phyloP scores from a whole-genome alignment of 2,329 filamentous ascomycete species.

The Monilinia aucupariae region DNA sequence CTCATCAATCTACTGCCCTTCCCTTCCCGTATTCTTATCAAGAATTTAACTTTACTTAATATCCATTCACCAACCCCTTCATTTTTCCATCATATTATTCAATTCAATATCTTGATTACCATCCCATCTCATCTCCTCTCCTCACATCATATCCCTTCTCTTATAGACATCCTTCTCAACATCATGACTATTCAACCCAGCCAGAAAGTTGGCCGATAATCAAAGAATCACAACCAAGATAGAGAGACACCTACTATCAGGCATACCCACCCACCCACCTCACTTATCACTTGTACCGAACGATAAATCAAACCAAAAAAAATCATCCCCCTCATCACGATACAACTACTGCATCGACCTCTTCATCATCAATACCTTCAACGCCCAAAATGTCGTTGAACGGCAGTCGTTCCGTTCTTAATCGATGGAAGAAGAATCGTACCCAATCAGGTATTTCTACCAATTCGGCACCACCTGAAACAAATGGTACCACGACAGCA shows the following conservation, averaged over 20 bases:
- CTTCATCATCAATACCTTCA: background rate
- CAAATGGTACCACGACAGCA: background rate
- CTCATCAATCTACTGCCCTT: background rate
- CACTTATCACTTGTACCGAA: background rate
- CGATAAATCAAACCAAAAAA: background rate
- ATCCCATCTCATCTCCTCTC: background rate
- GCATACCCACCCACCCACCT: background rate
- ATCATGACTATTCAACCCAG: conserved; percentile 13
- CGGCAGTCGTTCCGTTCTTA: conserved; percentile 18
- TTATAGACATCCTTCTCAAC: conserved; percentile 9
- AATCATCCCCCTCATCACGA: background rate
- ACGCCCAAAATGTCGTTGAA: conserved; percentile 19
- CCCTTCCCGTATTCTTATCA: conserved; percentile 2
- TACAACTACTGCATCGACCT: background rate
- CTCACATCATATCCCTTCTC: background rate
- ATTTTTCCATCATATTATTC: conserved; percentile 7
- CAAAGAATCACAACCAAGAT: background rate
- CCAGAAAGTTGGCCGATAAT: conserved; percentile 4
- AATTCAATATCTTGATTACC: conserved; percentile 6
- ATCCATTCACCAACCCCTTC: conserved; percentile 15
- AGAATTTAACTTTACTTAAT: conserved; percentile 1
- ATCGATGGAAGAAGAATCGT: conserved; percentile 26
- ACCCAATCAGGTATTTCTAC: conserved; percentile 17
- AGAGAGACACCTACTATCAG: background rate
- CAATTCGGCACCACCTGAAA: conserved; percentile 11